phyloP scores from a whole-genome alignment of 352 stramenopile genomes.

The Achlya hypogyna region DNA sequence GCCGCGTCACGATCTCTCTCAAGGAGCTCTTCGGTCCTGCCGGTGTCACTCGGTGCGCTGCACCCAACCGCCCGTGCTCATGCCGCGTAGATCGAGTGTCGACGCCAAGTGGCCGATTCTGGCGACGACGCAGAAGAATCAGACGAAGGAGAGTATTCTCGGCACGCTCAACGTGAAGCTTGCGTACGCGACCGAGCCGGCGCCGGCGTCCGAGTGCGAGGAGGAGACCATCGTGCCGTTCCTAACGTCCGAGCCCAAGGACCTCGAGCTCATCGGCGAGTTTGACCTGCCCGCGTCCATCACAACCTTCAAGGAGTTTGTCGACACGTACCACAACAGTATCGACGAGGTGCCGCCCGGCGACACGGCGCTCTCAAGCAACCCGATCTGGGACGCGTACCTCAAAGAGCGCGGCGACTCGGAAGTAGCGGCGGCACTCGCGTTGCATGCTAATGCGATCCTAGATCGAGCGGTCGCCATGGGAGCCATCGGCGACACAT shows the following conservation, averaged over 20 bases:
- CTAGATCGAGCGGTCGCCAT: constrained; percentile 51
- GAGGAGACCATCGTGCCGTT: constrained; percentile 41
- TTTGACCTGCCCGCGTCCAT: constrained; percentile 48
- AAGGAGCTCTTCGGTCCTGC: constrained; percentile 64
- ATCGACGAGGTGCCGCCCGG: constrained; percentile 35
- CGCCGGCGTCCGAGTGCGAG: constrained; percentile 36
- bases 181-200: constrained; percentile 34
- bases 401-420: constrained; percentile 66
- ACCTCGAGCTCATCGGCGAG: constrained; percentile 62
- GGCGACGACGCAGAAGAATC: constrained; percentile 36
- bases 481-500: constrained; percentile 50
- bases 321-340: constrained; percentile 48
- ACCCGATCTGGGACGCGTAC: constrained; percentile 37
- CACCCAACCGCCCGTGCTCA: not conserved
- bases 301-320: constrained; percentile 44
- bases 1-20: constrained; percentile 60
- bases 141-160: constrained; percentile 30
- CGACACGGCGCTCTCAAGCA: not conserved
- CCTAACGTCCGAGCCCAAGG: constrained; percentile 50
- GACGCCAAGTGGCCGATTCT: constrained; percentile 64
- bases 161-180: constrained; percentile 61
- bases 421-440: constrained; percentile 22
- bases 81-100: constrained; percentile 20
- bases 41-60: constrained; percentile 47
- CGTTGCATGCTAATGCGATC: not conserved